Percentiles rank a stretch among this genome's conserved stretches.
These are phyloP conservation scores for Trichoderma orchidacearum DNA, from an alignment of 495 filamentous ascomycete genomes.

Conservation along the genomic window DNA sequence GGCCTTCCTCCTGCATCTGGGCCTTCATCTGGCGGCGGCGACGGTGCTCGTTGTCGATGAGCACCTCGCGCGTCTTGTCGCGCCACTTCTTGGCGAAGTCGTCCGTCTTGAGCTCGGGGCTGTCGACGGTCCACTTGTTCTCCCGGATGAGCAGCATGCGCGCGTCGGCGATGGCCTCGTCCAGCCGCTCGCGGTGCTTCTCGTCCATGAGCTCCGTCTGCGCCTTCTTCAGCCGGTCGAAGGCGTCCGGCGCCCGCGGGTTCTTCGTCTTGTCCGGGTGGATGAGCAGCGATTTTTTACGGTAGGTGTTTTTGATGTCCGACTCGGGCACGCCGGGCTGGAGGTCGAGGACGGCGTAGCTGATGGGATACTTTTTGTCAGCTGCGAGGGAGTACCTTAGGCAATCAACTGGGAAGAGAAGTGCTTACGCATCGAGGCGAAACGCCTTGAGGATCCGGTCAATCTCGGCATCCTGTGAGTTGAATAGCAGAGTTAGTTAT, in stretches of 20 bases:
- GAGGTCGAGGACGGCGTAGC: slow-evolving; percentile 89
- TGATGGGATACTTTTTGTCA: too few relatives aligned
- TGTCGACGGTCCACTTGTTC: slow-evolving; percentile 82
- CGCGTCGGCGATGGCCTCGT: slow-evolving; percentile 92
- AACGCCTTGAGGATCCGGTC: slow-evolving; percentile 88
- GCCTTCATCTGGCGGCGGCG: slow-evolving; percentile 78
- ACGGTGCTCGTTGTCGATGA: slow-evolving; percentile 85
- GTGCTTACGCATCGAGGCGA: slow-evolving; percentile 65
- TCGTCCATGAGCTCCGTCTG: slow-evolving; percentile 86
- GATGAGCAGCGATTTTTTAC: slow-evolving; percentile 93
- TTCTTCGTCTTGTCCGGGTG: slow-evolving; percentile 97
- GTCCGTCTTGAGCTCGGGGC: slow-evolving; percentile 65
- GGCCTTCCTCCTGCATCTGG: slow-evolving; percentile 90
- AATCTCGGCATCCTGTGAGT: slow-evolving; percentile 77
- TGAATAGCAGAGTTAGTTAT: slow-evolving; percentile 8
- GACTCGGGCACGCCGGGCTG: slow-evolving; percentile 90
- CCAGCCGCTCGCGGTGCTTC: slow-evolving; percentile 71
- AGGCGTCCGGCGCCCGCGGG: slow-evolving; percentile 81
- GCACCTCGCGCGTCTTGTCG: slow-evolving; percentile 79
- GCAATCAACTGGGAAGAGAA: background rate
- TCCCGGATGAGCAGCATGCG: slow-evolving; percentile 89
- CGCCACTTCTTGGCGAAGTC: slow-evolving; percentile 77
- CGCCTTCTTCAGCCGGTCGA: slow-evolving; percentile 92
- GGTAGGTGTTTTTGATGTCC: slow-evolving; percentile 89
- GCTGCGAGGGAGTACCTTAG: too few relatives aligned